These are phyloP conservation scores for Pinus tabuliformis DNA, from an alignment of 75 land plant species.

Conservation along the genomic window DNA sequence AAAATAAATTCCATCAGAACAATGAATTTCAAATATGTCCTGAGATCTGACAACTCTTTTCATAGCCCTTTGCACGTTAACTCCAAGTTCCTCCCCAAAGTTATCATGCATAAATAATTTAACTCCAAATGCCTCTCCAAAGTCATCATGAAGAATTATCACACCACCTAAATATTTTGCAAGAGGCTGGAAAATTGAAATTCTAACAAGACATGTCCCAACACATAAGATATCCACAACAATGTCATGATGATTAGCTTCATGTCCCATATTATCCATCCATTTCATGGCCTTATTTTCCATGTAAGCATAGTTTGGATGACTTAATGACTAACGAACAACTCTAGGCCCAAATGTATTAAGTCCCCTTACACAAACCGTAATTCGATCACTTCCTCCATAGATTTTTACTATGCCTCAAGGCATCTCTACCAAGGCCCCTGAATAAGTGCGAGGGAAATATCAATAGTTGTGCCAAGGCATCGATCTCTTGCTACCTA, in stretches of 20 bases:
- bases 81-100: too few species aligned
- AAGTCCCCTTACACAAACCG: constrained; percentile 94
- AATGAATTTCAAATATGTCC: constrained; percentile 86
- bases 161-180: constrained; percentile 95
- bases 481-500: constrained; percentile 89
- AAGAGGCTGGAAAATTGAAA: constrained; percentile 87
- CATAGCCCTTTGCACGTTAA: constrained; percentile 65
- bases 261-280: constrained; percentile 87
- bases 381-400: constrained; percentile 84
- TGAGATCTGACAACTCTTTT: constrained; percentile 78
- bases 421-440: constrained; percentile 78
- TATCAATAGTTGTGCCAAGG: constrained; percentile 90
- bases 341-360: constrained; percentile 95
- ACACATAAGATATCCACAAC: constrained; percentile 94
- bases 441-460: constrained; percentile 85
- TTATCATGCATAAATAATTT: constrained; percentile 27
- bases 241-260: constrained; percentile 67
- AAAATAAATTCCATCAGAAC: constrained; percentile 74
- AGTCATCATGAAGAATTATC: constrained; percentile 92
- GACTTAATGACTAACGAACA: constrained; percentile 76
- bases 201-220: constrained; percentile 94
- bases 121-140: constrained; percentile 98
- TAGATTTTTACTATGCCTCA: constrained; percentile 71
- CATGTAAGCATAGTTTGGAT: constrained; percentile 91
- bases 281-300: constrained; percentile 85